Percentiles rank a stretch among this genome's conserved stretches.
These are phyloP conservation scores for Canavalia gladiata DNA, from an alignment of 306 rosid genomes.

Conservation along the genomic window DNA sequence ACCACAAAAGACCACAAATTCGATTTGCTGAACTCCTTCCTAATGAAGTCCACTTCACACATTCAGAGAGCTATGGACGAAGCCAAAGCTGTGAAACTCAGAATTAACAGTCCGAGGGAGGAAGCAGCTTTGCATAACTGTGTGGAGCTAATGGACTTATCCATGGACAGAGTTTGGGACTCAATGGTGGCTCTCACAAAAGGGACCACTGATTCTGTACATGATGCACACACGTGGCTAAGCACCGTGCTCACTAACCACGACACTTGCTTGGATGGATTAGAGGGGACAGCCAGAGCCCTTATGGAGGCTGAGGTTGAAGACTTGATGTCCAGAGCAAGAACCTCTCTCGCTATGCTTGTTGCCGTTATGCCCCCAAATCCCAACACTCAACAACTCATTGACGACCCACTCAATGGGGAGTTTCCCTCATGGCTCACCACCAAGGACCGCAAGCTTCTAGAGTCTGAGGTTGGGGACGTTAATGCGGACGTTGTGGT, in stretches of 20 bases:
- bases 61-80: slow-evolving; percentile 39
- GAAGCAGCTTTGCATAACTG: slow-evolving; percentile 56
- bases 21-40: slow-evolving; percentile 47
- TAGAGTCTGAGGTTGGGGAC: neutral
- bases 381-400: too few species aligned
- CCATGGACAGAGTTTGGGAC: neutral
- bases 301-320: slow-evolving; percentile 48
- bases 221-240: slow-evolving; percentile 65
- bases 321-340: slow-evolving; percentile 55
- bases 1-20: neutral
- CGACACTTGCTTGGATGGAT: slow-evolving; percentile 65
- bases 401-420: neutral
- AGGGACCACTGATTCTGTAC: neutral
- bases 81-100: slow-evolving; percentile 27
- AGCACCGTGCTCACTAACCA: slow-evolving; percentile 71
- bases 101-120: slow-evolving; percentile 52
- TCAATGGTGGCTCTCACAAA: neutral
- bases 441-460: neutral
- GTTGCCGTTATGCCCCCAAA: neutral
- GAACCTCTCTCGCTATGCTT: slow-evolving; percentile 54
- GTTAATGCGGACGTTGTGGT: neutral
- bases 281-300: slow-evolving; percentile 36
- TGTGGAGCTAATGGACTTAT: slow-evolving; percentile 54
- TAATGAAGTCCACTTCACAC: slow-evolving; percentile 44
- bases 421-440: neutral